Conservation (phyloP, 2,329 filamentous ascomycete species). For the Monascus ruber region DNA sequence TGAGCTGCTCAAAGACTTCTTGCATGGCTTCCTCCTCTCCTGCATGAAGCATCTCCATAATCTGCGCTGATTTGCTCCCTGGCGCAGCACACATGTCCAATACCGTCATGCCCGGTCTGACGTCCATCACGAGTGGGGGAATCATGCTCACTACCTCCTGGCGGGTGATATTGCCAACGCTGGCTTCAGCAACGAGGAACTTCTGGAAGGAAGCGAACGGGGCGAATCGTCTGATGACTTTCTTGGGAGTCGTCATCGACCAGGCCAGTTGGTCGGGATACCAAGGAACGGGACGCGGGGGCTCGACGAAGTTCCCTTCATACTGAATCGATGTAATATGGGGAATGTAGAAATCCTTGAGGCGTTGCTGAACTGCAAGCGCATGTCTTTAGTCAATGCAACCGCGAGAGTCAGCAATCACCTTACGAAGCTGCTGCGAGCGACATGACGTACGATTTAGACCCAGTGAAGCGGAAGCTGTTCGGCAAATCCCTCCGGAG, state of each 20-base stretch:
- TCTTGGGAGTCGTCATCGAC: constrained; percentile 97
- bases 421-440: not conserved
- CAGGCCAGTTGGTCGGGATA: constrained; percentile 93
- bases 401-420: constrained; percentile 1
- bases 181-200: constrained; percentile 93
- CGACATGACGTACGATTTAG: constrained; percentile 56
- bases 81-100: constrained; percentile 94
- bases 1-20: constrained; percentile 55
- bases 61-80: constrained; percentile 90
- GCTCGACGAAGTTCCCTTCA: constrained; percentile 70
- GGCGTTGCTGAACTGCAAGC: constrained; percentile 76
- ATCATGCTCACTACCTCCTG: constrained; percentile 99
- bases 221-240: constrained; percentile 82
- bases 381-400: constrained; percentile 53
- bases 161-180: constrained; percentile 91
- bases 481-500: constrained; percentile 81
- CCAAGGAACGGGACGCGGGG: constrained; percentile 74
- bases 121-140: constrained; percentile 82
- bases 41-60: constrained; percentile 85
- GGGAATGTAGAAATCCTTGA: constrained; percentile 81
- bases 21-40: constrained; percentile 82
- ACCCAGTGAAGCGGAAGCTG: constrained; percentile 95
- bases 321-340: constrained; percentile 75
- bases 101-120: constrained; percentile 82
- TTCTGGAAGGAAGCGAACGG: constrained; percentile 95